phyloP scores from a whole-genome alignment of 169 alveolate species.

The Miamiensis avidus region DNA sequence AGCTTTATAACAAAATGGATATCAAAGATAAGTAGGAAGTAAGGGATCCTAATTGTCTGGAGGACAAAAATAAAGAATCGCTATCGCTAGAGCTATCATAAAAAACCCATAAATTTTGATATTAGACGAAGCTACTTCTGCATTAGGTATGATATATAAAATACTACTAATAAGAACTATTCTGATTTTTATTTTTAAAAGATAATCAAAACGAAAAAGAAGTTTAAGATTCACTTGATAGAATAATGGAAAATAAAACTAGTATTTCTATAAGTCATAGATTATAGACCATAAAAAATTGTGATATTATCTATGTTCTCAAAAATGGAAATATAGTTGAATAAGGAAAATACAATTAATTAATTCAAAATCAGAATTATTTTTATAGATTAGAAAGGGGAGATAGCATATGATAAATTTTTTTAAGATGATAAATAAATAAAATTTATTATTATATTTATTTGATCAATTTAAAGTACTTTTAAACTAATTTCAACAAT shows the following conservation, averaged over 20 bases:
- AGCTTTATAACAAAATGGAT: constrained; percentile 17
- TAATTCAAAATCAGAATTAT: constrained; percentile 34
- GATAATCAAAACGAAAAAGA: constrained; percentile 59
- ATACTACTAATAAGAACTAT: too few relatives aligned
- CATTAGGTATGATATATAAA: too few relatives aligned
- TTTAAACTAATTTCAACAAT: too few relatives aligned
- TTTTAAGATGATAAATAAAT: too few relatives aligned
- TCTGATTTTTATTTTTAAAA: too few relatives aligned
- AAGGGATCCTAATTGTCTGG: constrained; percentile 64
- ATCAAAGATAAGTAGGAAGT: constrained; percentile 36
- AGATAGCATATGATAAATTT: too few relatives aligned
- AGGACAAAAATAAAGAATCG: constrained; percentile 77
- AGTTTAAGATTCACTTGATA: constrained; percentile 65
- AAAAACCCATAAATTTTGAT: constrained; percentile 61
- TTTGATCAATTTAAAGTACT: too few relatives aligned
- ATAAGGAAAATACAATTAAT: constrained; percentile 61
- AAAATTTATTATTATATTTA: too few relatives aligned
- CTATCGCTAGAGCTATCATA: constrained; percentile 74
- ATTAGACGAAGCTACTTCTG: constrained; percentile 78
- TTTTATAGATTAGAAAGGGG: too few relatives aligned
- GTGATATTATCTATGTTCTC: constrained; percentile 59
- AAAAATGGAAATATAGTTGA: constrained; percentile 57
- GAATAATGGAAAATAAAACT: constrained; percentile 50
- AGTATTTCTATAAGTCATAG: constrained; percentile 70
- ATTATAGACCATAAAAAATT: constrained; percentile 64